These are phyloP conservation scores for Tylopilus sp. DNA, from an alignment of 1,284 basidiomycete genomes.

Conservation along the genomic window DNA sequence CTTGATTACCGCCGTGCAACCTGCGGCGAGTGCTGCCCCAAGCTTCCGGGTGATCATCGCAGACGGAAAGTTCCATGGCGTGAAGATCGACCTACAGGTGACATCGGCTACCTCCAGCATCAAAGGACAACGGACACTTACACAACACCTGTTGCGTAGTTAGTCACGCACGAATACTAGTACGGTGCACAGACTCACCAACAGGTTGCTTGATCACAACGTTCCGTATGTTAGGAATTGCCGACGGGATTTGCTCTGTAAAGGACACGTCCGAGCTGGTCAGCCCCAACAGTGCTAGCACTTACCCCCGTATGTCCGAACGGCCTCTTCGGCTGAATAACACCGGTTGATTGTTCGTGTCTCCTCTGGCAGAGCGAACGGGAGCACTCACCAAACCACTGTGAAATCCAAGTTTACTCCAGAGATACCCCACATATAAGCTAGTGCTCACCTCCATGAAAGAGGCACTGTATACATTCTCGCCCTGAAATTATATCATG, in stretches of 20 bases:
- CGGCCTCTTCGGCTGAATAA: constrained; percentile 83
- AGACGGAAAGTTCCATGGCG: constrained; percentile 94
- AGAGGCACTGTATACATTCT: constrained; percentile 84
- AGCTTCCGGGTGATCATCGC: constrained; percentile 95
- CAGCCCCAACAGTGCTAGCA: constrained; percentile 25
- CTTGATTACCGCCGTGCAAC: constrained; percentile 97
- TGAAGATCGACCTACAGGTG: constrained; percentile 73
- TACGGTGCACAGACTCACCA: constrained; percentile 60
- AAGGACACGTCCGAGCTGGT: constrained; percentile 2
- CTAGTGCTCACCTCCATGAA: constrained; percentile 77
- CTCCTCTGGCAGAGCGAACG: not conserved
- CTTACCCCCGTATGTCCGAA: constrained; percentile 85
- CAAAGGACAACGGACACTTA: constrained; percentile 44
- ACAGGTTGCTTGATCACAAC: constrained; percentile 96
- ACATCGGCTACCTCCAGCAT: constrained; percentile 12
- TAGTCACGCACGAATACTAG: not conserved
- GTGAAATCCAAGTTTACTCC: constrained; percentile 19
- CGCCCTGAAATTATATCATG: constrained; percentile 60
- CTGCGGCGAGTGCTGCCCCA: constrained; percentile 91
- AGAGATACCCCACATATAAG: constrained; percentile 1
- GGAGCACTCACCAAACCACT: constrained; percentile 80
- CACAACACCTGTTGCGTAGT: constrained; percentile 64
- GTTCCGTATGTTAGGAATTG: constrained; percentile 81
- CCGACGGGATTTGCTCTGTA: constrained; percentile 85
- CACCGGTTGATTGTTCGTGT: constrained; percentile 4